phyloP scores from a whole-genome alignment of 495 filamentous ascomycete species.

The Podospora australis region DNA sequence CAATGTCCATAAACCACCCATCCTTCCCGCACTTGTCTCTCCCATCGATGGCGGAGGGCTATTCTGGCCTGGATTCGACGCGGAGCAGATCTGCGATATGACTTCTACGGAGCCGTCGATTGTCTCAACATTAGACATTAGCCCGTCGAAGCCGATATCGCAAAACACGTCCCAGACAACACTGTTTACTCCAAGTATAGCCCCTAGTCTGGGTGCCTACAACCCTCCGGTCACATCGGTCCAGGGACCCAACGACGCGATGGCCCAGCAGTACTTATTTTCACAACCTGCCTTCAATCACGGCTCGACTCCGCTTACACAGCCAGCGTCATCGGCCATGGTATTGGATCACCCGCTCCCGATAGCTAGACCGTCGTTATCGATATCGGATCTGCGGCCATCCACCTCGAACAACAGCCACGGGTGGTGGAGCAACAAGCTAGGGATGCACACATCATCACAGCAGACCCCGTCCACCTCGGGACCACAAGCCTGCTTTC shows the following conservation, averaged over 20 bases:
- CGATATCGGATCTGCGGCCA: constrained; percentile 5
- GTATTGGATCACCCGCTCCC: constrained; percentile 19
- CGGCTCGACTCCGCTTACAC: constrained; percentile 2
- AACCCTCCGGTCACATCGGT: constrained; percentile 4
- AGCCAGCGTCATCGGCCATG: constrained; percentile 13
- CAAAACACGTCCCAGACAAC: constrained; percentile 27
- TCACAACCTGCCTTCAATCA: constrained; percentile 9
- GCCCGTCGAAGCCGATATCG: constrained; percentile 14
- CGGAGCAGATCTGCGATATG: constrained; percentile 12
- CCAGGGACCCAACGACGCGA: constrained; percentile 2
- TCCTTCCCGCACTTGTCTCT: constrained; percentile 1
- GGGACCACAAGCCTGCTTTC: constrained; percentile 2
- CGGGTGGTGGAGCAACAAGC: constrained; percentile 20
- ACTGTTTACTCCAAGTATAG: constrained; percentile 13
- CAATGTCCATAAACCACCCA: constrained; percentile 12
- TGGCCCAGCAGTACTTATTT: constrained; percentile 17
- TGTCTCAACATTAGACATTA: constrained; percentile 16
- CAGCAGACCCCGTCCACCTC: constrained; percentile 11
- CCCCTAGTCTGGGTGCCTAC: constrained; percentile 5
- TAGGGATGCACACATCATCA: constrained; percentile 9
- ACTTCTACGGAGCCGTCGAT: constrained; percentile 21
- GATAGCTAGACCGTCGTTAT: constrained; percentile 3
- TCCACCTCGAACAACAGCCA: constrained; percentile 6
- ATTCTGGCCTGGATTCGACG: constrained; percentile 18
- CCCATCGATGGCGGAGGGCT: constrained; percentile 16